Conservation (phyloP, 768 basidiomycete species). For the Sistotremastrum suecicum region DNA sequence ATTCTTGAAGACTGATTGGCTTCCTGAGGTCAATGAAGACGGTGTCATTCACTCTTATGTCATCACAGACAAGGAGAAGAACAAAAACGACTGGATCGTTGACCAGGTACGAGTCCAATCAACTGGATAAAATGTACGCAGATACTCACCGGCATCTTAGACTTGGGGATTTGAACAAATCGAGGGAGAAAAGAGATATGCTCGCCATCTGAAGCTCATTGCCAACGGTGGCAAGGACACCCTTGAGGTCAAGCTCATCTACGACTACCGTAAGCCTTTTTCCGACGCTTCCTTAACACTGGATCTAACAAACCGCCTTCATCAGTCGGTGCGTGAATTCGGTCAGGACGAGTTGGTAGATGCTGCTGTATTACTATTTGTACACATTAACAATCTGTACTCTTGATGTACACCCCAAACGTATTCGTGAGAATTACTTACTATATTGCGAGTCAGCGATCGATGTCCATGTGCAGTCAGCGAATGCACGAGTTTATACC, state of each 20-base stretch:
- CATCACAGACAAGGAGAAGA: constrained; percentile 52
- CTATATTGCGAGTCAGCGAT: not conserved
- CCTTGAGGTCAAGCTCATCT: constrained; percentile 48
- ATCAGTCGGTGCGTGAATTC: not conserved
- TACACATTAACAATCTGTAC: not conserved
- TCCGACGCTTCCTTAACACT: constrained; percentile 10
- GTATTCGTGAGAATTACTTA: not conserved
- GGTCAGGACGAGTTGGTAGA: not conserved
- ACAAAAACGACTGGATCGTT: constrained; percentile 43
- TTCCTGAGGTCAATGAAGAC: constrained; percentile 23
- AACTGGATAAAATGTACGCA: not conserved
- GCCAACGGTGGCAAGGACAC: constrained; percentile 61
- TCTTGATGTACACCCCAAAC: not conserved
- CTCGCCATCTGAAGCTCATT: not conserved
- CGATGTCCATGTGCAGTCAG: not conserved
- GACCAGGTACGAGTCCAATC: constrained; percentile 33
- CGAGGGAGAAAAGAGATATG: constrained; percentile 44
- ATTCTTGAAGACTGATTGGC: constrained; percentile 28
- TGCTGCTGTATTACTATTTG: not conserved
- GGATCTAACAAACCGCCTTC: not conserved
- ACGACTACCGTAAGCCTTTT: constrained; percentile 33
- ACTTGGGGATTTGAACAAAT: constrained; percentile 53
- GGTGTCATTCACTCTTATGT: constrained; percentile 23
- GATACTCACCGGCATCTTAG: constrained; percentile 11
- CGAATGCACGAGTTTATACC: not conserved